Conservation (phyloP, 768 basidiomycete species). For the Hypholoma fasciculare region DNA sequence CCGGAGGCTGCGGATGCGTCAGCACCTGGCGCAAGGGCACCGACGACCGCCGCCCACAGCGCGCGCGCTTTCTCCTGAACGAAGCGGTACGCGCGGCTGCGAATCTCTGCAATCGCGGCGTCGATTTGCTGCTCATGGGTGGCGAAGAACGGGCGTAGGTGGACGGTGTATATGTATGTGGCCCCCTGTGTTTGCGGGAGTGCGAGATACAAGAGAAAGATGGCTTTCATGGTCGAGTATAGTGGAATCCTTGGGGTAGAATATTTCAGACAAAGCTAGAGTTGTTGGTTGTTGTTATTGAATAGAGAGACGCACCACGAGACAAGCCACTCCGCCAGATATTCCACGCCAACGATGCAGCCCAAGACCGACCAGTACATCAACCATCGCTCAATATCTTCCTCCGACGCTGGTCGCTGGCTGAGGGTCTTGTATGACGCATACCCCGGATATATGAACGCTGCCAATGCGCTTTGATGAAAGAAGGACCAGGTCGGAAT, state of each 20-base stretch:
- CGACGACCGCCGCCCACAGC: constrained; percentile 65
- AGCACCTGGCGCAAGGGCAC: constrained; percentile 36
- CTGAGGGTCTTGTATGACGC: constrained; percentile 95
- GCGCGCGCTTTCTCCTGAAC: constrained; percentile 62
- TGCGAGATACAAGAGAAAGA: constrained; percentile 87
- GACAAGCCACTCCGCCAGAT: constrained; percentile 82
- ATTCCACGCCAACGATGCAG: constrained; percentile 80
- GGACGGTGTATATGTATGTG: constrained; percentile 76
- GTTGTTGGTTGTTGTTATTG: neutral
- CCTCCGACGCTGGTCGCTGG: constrained; percentile 81
- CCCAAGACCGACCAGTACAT: constrained; percentile 97
- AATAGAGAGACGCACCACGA: constrained; percentile 63
- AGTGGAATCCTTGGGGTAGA: constrained; percentile 72
- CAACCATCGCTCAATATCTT: constrained; percentile 89
- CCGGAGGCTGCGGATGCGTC: constrained; percentile 2
- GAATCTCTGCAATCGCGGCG: constrained; percentile 66
- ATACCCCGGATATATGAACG: constrained; percentile 92
- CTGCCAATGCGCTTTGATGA: constrained; percentile 57
- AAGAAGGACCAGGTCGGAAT: neutral
- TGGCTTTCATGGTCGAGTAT: constrained; percentile 78
- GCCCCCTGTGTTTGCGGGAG: constrained; percentile 90
- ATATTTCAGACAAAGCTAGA: neutral
- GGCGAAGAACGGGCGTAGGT: constrained; percentile 83
- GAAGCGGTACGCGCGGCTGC: constrained; percentile 58
- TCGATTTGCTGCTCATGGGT: constrained; percentile 87